Evolutionary conservation across 345 rosid species (phyloP), one percentile per base, ranked within the genome.

Genomic region (Pistacia integerrima): DNA sequence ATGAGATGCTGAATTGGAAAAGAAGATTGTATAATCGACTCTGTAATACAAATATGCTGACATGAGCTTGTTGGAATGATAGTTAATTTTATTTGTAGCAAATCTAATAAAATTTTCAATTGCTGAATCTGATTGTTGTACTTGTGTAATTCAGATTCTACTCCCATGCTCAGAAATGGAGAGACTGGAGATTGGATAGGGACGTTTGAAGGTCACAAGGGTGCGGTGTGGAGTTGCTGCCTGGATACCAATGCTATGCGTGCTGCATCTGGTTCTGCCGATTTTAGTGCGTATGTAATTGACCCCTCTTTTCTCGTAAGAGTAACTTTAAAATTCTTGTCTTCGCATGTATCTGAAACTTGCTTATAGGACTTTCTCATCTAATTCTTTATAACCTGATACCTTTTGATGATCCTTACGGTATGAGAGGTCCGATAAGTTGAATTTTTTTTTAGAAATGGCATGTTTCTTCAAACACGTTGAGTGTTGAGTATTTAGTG

Each of bases 131-230:
- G 55, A 14, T 46, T 46, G 12, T 63, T 8, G 11, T 54, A 25
- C 11, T 20, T 11, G 33, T 79, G 77, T 57, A 64, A 20, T 67
- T 67, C 78, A 84, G 87, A 84, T 79, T 82, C 85, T 33, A 82
- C 74, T 80, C 87, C 85, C 52, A 84, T 84, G 87, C 74, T 84
- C 69, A 84, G 85, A 79, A 84, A 84, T 72, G 87, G 87, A 58
- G 87, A 82, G 81, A 84, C 83, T 67, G 87, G 87, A 51, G 87
- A 84, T 75, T 84, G 87, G 87, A 79, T 84, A 67, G 87, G 87
- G 38, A 84, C 87, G 5, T 84, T 84, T 84, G 87, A 84, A 77
- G 87, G 87, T 59, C 87, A 84, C 60, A 84, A 84, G 74, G 87
- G 87, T 74, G 87, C 87, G 12, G 87, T 84, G 36, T 84, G 87